These are phyloP conservation scores for Ophiocordyceps sinensis DNA, from an alignment of 2,329 filamentous ascomycete genomes.

Conservation along the genomic window DNA sequence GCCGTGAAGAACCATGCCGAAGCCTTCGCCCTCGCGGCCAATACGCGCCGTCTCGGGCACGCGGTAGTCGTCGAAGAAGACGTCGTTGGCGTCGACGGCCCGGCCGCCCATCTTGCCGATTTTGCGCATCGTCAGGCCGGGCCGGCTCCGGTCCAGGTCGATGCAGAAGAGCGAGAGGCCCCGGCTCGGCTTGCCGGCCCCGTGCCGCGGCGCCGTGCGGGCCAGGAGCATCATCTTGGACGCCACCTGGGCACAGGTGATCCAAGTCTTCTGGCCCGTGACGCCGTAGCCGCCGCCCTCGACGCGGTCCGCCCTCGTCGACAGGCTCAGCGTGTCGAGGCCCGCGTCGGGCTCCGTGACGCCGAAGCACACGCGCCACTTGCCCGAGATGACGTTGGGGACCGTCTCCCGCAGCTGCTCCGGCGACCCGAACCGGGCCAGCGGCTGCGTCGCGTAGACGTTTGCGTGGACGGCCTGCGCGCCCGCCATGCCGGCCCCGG, in stretches of 20 bases:
- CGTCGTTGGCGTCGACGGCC: conserved; percentile 72
- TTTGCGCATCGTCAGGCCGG: conserved; percentile 49
- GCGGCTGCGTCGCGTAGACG: conserved; percentile 61
- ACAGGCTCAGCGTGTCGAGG: conserved; percentile 59
- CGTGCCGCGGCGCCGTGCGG: conserved; percentile 55
- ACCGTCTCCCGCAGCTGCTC: conserved; percentile 51
- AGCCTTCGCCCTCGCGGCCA: conserved; percentile 60
- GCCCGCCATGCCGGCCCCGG: conserved; percentile 65
- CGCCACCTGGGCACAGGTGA: conserved; percentile 71
- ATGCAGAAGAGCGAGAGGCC: conserved; percentile 73
- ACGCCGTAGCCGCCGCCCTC: conserved; percentile 52
- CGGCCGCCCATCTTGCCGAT: conserved; percentile 81
- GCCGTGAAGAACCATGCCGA: conserved; percentile 64
- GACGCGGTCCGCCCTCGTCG: conserved; percentile 40
- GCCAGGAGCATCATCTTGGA: conserved; percentile 73
- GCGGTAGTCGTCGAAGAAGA: conserved; percentile 71
- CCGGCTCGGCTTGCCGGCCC: conserved; percentile 56
- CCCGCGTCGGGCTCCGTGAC: conserved; percentile 77
- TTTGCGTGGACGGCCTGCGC: conserved; percentile 50
- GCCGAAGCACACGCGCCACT: conserved; percentile 63
- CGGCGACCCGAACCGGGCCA: conserved; percentile 56
- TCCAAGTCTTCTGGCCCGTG: conserved; percentile 79
- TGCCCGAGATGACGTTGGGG: conserved; percentile 56
- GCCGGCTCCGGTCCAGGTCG: conserved; percentile 46
- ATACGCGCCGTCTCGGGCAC: conserved; percentile 52